Evolutionary conservation across 2,329 filamentous ascomycete genomes (phyloP), one percentile per base, ranked within the genome.

Genomic region (Fusarium temperatum): DNA sequence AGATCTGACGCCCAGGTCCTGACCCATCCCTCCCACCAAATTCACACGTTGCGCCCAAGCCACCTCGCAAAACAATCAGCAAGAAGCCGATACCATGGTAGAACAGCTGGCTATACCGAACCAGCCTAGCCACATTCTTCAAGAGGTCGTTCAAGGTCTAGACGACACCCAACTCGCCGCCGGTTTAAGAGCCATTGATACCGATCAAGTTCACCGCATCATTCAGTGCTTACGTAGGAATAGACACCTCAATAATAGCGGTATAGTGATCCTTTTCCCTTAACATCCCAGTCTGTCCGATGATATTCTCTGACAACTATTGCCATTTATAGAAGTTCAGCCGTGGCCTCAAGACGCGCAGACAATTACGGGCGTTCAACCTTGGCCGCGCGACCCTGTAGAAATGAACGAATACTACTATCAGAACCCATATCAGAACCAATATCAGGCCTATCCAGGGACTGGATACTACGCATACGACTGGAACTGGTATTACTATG

Each of bases 401-500:
- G 36, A 18, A 8, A 55, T 42, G 35, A 55, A 22, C 51, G 24
- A 28, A 18, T 36, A 36, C 13, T 53, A 26, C 32, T 53, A 53
- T 22, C 50, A 36, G 7, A 11, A 2, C n/a, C 50, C 50, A 20
- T 53, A 36, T 51, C 45, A 48, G 26, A 30, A 32, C 45, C 26
- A 30, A 17, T 30, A 30, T 5, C 30, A 36, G 18, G 4, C 13
- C 32, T 12, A 26, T 36, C 32, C 18, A 36, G 50, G n/a, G 5
- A 8, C n/a, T 36, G 50, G 50, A 15, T 53, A 36, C 50, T 53
- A 53, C 18, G 36, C n/a, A 15, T 53, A 26, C 13, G n/a, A 53
- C 10, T 53, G 50, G 50, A 53, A 53, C 32, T 53, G 50, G 50
- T 53, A 53, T 53, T 53, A 53, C n/a, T 53, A 53, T 17, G 32